These are phyloP conservation scores for Podospora pseudopauciseta DNA, from an alignment of 495 filamentous ascomycete species.

Conservation along the genomic window DNA sequence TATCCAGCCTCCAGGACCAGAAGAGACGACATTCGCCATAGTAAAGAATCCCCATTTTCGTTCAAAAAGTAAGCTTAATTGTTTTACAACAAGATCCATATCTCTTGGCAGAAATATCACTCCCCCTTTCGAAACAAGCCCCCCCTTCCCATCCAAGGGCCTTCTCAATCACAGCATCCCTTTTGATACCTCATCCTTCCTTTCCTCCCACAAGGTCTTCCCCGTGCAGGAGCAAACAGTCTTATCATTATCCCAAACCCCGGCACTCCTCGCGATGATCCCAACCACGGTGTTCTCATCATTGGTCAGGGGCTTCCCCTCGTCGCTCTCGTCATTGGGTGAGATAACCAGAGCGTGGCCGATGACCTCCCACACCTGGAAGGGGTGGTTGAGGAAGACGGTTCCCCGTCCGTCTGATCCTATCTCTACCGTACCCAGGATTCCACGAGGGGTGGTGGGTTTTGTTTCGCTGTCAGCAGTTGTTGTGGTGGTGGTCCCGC, in stretches of 20 bases:
- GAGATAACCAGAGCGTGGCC: constrained; percentile 84
- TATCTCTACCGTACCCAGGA: constrained; percentile 73
- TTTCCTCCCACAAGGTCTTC: constrained; percentile 97
- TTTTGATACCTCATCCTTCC: constrained; percentile 79
- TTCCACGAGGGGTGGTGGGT: constrained; percentile 45
- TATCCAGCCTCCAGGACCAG: background rate
- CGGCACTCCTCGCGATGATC: constrained; percentile 89
- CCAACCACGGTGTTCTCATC: constrained; percentile 83
- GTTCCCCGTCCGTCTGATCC: constrained; percentile 62
- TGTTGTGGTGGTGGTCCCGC: constrained; percentile 30
- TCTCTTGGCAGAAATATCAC: background rate
- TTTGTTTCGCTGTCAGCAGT: background rate
- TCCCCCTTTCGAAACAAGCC: background rate
- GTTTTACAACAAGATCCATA: background rate
- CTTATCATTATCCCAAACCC: constrained; percentile 98
- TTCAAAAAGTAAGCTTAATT: constrained; percentile 1
- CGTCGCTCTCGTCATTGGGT: constrained; percentile 48
- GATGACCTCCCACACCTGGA: constrained; percentile 94
- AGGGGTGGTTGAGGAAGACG: constrained; percentile 71
- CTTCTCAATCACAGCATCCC: constrained; percentile 66
- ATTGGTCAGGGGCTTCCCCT: constrained; percentile 53
- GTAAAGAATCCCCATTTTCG: background rate
- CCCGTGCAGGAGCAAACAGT: constrained; percentile 91
- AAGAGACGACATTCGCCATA: background rate
- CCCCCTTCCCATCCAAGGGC: background rate